Evolutionary conservation across 495 filamentous ascomycete genomes (phyloP), one percentile per base, ranked within the genome.

Genomic region (Hypomontagnella monticulosa): DNA sequence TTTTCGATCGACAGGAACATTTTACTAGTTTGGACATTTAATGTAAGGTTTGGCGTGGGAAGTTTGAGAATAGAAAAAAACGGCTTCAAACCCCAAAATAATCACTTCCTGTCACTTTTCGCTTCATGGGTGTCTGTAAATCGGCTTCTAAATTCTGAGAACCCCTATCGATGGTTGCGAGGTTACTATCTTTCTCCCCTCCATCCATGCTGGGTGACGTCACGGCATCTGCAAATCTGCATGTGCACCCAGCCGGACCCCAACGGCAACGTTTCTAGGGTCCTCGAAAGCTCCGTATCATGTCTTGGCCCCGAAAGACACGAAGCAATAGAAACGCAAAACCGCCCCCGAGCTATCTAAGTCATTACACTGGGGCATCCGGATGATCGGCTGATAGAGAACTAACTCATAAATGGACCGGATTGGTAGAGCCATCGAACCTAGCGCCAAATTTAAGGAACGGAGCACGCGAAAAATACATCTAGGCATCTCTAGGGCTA

Each of bases 211-310:
- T 36, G 36, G 20, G 60, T 69, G 66, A 69, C 66, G 66, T 69
- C 66, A 69, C 55, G 48, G 44, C 60, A 69, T 64, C 66, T 64
- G 66, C 51, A 57, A 58, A 56, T 69, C 66, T 69, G 66, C 55
- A 69, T 69, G 66, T 63, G 66, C 59, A 63, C 66, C 66, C 60
- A 69, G 66, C 55, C 51, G 49, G 59, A 37, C 58, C 59, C 66
- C 58, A 61, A 43, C 53, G 46, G 38, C 44, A 68, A 53, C 36
- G 30, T 57, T 30, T 56, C 51, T 47, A 64, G 55, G 60, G 61
- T 55, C 48, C 23, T 46, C n/a, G 40, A 14, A 3, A 19, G 46
- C 47, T 58, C 60, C 44, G 40, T 67, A 57, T 23, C 33, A 18
- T 43, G 63, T 57, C 52, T 43, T 53, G 52, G 51, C 38, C 16